Base-by-base conservation (phyloP, 176 grass and related monocot genomes). In the Oryza glaberrima region DNA sequence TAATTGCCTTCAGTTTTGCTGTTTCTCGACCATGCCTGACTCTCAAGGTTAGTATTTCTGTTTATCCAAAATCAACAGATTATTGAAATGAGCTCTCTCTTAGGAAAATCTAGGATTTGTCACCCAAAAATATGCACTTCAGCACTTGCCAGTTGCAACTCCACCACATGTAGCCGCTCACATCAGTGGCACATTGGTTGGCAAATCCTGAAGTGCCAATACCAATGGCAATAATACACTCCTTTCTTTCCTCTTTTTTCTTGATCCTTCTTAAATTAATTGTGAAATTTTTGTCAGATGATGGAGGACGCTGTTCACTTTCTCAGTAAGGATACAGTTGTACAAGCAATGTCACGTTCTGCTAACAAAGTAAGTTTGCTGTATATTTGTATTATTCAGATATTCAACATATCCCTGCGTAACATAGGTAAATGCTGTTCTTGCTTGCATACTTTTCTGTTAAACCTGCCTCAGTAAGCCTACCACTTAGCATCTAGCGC, bases 301-400 rank as follows among this genome's bases (percentile, higher is more conserved):
- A 92, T 99, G 93, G 96, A 99, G 83, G 96, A 99, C 40, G 96
- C 94, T 6, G 65, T 99, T 70, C 96, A 92, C 87, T 99, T 95
- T 86, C 93, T 99, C 35, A 94, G 91, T 85, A 99, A 99, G 81
- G 96, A 99, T 88, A 96, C 93, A 26, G 86, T 99, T 83, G 91
- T 91, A 76, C 96, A 99, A 88, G 96, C 96, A 89, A 99, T 99
- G 83, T 90, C 91, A 72, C 93, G 96, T 38, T 94, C 96, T 81
- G 91, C 94, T 51, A 96, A 92, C 78, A 99, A 99, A 91, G 96
- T 99, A 83, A 76, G 80, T 44, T 19, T 67, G 64, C 64, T 72
- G 22, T 76, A 41, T 83, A 67, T 45, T 40, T 67, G 6, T 86
- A 60, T 35, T 60, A n/a, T 58, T 65, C 35, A 85, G 22, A 65